Evolutionary conservation across 345 rosid genomes (phyloP).

Genomic region (Salix dunnii): DNA sequence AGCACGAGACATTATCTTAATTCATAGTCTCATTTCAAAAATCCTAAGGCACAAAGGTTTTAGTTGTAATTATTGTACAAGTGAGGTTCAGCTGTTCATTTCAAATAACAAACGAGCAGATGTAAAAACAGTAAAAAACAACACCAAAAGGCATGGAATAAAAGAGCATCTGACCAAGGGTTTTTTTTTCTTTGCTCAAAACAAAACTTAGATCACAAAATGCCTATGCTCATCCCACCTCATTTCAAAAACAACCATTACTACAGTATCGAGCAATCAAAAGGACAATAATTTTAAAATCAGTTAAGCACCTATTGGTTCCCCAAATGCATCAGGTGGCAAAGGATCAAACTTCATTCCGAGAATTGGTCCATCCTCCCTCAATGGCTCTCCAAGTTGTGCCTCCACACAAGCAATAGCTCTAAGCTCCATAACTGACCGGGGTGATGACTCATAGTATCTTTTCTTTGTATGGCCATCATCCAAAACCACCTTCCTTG

Average conservation of each 20-base stretch:
- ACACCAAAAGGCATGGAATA: background rate
- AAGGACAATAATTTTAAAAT: background rate
- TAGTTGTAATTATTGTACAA: background rate
- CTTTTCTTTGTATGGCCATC: constrained; percentile 45
- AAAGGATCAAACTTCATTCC: constrained; percentile 96
- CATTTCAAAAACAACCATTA: background rate
- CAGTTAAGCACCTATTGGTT: constrained; percentile 58
- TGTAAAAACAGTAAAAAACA: background rate
- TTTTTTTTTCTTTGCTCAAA: background rate
- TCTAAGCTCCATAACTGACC: constrained; percentile 74
- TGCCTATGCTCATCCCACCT: background rate
- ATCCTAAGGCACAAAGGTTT: background rate
- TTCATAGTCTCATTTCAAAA: background rate
- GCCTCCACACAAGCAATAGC: constrained; percentile 91
- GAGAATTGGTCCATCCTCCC: constrained; percentile 95
- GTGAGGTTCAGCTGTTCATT: background rate
- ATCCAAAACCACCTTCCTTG: constrained; percentile 30
- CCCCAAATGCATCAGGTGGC: constrained; percentile 96
- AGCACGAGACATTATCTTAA: background rate
- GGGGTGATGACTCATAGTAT: constrained; percentile 55
- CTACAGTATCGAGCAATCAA: background rate
- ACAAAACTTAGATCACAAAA: background rate
- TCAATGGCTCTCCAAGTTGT: constrained; percentile 88
- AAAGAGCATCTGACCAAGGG: background rate
- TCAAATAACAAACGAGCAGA: background rate